A percentile compares a stretch with the other conserved stretches of the same genome.
Evolutionary conservation across 2,329 filamentous ascomycete species (phyloP).

Genomic region (Sclerotinia subarctica): DNA sequence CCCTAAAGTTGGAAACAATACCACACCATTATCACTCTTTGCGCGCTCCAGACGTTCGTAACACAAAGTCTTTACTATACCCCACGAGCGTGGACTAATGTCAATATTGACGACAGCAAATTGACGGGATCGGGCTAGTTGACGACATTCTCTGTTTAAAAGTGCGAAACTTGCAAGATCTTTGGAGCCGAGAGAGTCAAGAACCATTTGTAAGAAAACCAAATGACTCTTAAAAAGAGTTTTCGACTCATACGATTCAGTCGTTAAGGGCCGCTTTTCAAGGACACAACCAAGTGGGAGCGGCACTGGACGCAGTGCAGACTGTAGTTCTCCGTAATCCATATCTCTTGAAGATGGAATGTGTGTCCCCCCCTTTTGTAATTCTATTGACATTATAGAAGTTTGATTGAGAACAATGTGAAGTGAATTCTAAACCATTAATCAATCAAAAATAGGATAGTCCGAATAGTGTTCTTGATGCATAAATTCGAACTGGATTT

Average conservation of each 20-base stretch:
- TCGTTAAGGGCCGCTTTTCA: not conserved
- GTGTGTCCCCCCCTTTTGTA: rapidly evolving
- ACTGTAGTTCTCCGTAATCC: not conserved
- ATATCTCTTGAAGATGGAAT: not conserved
- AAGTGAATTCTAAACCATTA: not conserved
- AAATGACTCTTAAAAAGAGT: not conserved
- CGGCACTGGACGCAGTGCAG: not conserved
- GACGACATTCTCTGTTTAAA: not conserved
- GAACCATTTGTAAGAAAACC: not conserved
- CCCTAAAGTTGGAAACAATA: not conserved
- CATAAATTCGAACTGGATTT: not conserved
- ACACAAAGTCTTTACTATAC: not conserved
- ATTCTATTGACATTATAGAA: no score
- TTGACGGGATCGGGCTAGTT: not conserved
- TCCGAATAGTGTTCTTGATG: not conserved
- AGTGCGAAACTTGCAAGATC: not conserved
- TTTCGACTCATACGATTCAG: not conserved
- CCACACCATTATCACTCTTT: not conserved
- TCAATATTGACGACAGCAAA: not conserved
- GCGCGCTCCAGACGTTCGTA: not conserved
- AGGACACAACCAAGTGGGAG: not conserved
- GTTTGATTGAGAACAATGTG: no score
- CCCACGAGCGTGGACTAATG: not conserved
- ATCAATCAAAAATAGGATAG: not conserved
- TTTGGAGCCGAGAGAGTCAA: not conserved